phyloP scores from a whole-genome alignment of 164 flowering plant genomes.

The Taxillus chinensis region DNA sequence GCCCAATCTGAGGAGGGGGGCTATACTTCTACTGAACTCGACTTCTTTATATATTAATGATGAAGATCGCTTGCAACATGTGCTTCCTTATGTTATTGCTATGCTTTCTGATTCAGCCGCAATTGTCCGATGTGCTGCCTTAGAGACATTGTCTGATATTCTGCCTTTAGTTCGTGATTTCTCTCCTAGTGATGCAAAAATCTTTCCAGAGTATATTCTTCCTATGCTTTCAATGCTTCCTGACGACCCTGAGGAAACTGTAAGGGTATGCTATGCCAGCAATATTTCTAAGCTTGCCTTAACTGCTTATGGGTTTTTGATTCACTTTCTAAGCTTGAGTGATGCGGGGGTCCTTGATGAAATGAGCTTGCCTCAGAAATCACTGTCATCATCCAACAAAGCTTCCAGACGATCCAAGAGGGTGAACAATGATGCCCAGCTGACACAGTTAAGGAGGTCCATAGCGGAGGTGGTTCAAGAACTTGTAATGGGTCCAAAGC shows the following conservation, averaged over 20 bases:
- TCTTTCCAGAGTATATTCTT: constrained; percentile 92
- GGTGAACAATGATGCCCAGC: constrained; percentile 48
- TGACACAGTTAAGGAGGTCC: constrained; percentile 71
- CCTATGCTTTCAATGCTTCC: constrained; percentile 99
- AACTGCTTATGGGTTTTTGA: constrained; percentile 79
- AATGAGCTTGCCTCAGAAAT: constrained; percentile 31
- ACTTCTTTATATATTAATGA: constrained; percentile 80
- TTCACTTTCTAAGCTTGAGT: constrained; percentile 65
- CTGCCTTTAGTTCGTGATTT: constrained; percentile 85
- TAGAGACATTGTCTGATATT: constrained; percentile 84
- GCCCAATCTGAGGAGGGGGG: constrained; percentile 81
- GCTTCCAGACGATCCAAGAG: constrained; percentile 30
- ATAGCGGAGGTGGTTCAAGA: constrained; percentile 93
- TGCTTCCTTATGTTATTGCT: constrained; percentile 84
- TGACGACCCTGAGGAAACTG: constrained; percentile 98
- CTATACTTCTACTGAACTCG: constrained; percentile 62
- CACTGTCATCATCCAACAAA: constrained; percentile 26
- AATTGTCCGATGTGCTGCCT: constrained; percentile 92
- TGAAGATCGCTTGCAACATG: constrained; percentile 90
- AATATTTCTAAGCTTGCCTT: constrained; percentile 82
- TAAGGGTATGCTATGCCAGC: constrained; percentile 87
- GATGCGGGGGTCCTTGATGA: constrained; percentile 81
- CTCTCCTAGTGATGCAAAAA: constrained; percentile 98
- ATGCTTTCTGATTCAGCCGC: constrained; percentile 94
- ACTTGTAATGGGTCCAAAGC: constrained; percentile 96